phyloP scores from a whole-genome alignment of 495 filamentous ascomycete species.

The Recurvomyces mirabilis region DNA sequence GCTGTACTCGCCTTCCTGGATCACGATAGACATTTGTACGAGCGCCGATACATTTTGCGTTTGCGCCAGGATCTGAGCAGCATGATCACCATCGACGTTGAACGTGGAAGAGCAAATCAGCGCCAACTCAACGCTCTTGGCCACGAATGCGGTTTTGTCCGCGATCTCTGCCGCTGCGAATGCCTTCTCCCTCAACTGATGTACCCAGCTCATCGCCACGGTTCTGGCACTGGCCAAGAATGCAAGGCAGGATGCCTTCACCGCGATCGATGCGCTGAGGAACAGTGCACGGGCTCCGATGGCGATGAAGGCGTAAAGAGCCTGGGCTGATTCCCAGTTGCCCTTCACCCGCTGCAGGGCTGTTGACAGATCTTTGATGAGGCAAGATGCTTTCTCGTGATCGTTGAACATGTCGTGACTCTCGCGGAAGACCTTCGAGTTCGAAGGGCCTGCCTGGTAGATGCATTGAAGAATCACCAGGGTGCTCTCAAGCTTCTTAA shows the following conservation, averaged over 20 bases:
- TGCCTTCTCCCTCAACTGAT: constrained; percentile 7
- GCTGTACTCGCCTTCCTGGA: constrained; percentile 11
- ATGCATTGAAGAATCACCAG: constrained; percentile 20
- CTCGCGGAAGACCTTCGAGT: neutral
- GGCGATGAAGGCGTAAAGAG: constrained; percentile 11
- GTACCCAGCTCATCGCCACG: constrained; percentile 10
- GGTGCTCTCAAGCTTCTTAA: constrained; percentile 18
- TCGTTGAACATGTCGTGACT: constrained; percentile 9
- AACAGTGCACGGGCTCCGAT: constrained; percentile 13
- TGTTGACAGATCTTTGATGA: constrained; percentile 4
- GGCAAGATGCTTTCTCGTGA: neutral
- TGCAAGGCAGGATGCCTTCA: neutral
- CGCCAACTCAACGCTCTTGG: constrained; percentile 18
- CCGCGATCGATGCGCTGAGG: neutral
- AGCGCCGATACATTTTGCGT: constrained; percentile 6
- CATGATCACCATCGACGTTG: constrained; percentile 14
- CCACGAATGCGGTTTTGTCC: constrained; percentile 9
- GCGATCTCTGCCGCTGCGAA: neutral
- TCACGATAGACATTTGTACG: constrained; percentile 17
- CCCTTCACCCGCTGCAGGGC: constrained; percentile 10
- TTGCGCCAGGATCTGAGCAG: constrained; percentile 5
- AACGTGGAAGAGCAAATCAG: constrained; percentile 17
- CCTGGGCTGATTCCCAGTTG: constrained; percentile 21
- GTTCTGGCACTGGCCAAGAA: constrained; percentile 11
- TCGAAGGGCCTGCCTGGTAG: constrained; percentile 15